Evolutionary conservation across 768 basidiomycete genomes (phyloP), one percentile per base, ranked within the genome.

Genomic region (Trametes gibbosa): DNA sequence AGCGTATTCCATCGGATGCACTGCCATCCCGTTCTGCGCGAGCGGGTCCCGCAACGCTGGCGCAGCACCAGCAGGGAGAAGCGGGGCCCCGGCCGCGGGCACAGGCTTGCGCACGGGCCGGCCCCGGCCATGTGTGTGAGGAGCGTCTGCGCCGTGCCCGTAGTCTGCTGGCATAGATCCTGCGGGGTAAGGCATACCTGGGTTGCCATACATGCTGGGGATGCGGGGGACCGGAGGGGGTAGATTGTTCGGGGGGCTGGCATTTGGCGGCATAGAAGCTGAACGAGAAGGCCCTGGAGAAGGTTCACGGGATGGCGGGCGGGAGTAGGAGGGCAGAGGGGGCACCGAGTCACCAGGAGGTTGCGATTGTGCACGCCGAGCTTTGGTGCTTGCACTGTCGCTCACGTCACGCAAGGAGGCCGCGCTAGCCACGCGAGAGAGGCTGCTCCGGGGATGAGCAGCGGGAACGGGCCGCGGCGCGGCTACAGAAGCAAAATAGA

Each of bases 231-330:
- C 64, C 14, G 68, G 66, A n/a, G 69, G 69, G 9, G 64, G 53
- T 23, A 49, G 50, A 14, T 32, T 35, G 4, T 24, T 25, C 2
- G 49, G 34, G 24, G 41, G 50, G 39, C 35, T 5, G 12, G 27
- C 24, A 2, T 23, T 5, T 23, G 49, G 13, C 23, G 48, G 41
- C 16, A 34, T 9, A 17, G 54, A 48, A 25, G 23, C 50, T 23
- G 17, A 71, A 72, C 32, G 75, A 57, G 63, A 29, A 3, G 54
- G 46, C 69, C 71, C 16, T 56, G 62, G 41, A 64, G 69, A 63
- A 61, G 64, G 53, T 42, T 43, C 35, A 56, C 59, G 27, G 52
- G 41, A 42, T 29, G 29, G 66, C 23, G 56, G 24, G 48, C 56
- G 52, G 23, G 50, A 37, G 37, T 24, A 23, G 12, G 54, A 27